These are phyloP conservation scores for Calendula officinalis DNA, from an alignment of 129 eudicot genomes.

Conservation along the genomic window DNA sequence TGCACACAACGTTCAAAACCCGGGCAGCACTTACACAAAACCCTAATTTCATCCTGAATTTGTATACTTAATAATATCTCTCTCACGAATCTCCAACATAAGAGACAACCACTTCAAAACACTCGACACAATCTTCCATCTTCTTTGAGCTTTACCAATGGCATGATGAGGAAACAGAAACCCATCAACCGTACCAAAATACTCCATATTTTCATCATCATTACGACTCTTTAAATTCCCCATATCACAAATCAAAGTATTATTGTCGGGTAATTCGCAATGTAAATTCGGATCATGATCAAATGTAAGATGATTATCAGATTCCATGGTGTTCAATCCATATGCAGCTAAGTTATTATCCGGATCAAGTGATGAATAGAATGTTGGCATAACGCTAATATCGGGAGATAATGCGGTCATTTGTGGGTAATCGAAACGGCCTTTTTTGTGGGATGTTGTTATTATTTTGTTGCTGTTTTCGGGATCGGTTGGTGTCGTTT, in stretches of 20 bases:
- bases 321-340: slow-evolving; percentile 46
- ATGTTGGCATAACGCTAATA: slow-evolving; percentile 38
- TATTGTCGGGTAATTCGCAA: slow-evolving; percentile 23
- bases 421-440: slow-evolving; percentile 44
- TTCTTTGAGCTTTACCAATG: slow-evolving; percentile 48
- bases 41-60: slow-evolving; percentile 18
- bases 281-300: slow-evolving; percentile 48
- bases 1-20: slow-evolving; percentile 29
- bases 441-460: slow-evolving; percentile 29
- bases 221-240: slow-evolving; percentile 32
- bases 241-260: slow-evolving; percentile 38
- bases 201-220: slow-evolving; percentile 40
- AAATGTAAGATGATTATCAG: slow-evolving; percentile 37
- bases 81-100: slow-evolving; percentile 35
- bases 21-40: slow-evolving; percentile 34
- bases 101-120: slow-evolving; percentile 51
- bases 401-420: slow-evolving; percentile 42
- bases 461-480: slow-evolving; percentile 25
- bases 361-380: slow-evolving; percentile 36
- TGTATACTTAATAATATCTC: slow-evolving; percentile 25
- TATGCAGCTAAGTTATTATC: slow-evolving; percentile 42
- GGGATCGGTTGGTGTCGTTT: slow-evolving; percentile 29
- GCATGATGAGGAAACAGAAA: slow-evolving; percentile 42
- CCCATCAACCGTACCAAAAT: slow-evolving; percentile 47
- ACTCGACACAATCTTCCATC: slow-evolving; percentile 59